Evolutionary conservation across 1,284 basidiomycete species (phyloP).

Genomic region (Phellinidium pouzarii): DNA sequence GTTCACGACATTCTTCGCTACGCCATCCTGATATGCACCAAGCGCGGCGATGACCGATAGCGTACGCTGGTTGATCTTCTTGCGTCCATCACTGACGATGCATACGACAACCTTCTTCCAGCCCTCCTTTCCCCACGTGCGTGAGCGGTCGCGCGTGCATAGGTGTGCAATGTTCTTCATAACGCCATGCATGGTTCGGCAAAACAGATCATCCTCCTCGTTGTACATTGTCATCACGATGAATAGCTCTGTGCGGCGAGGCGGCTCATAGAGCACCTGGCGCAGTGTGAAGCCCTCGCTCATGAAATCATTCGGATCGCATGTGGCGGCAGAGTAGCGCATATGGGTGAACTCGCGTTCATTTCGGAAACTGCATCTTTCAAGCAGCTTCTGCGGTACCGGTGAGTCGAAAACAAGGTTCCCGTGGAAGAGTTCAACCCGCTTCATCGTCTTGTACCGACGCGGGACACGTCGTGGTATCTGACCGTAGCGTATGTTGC

Average conservation of each 20-base stretch:
- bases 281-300: conserved; percentile 75
- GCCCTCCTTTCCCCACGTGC: conserved; percentile 93
- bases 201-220: conserved; percentile 73
- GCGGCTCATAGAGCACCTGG: conserved; percentile 78
- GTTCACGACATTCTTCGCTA: conserved; percentile 90
- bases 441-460: conserved; percentile 87
- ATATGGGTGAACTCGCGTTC: conserved; percentile 93
- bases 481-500: conserved; percentile 72
- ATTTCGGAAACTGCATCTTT: conserved; percentile 66
- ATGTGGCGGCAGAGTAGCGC: conserved; percentile 91
- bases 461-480: conserved; percentile 83
- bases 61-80: conserved; percentile 83
- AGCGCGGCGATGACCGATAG: conserved; percentile 82
- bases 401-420: conserved; percentile 86
- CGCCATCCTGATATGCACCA: conserved; percentile 81
- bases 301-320: conserved; percentile 87
- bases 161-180: conserved; percentile 84
- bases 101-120: conserved; percentile 88
- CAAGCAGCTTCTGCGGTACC: conserved; percentile 80
- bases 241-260: conserved; percentile 76
- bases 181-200: conserved; percentile 86
- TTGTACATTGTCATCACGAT: conserved; percentile 81
- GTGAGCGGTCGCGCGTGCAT: conserved; percentile 75
- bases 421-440: conserved; percentile 84
- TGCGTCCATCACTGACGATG: conserved; percentile 46